Percentiles rank a stretch among this genome's conserved stretches.
Conservation (phyloP, 768 basidiomycete species). For the Tylopilus vinaceipallidus region DNA sequence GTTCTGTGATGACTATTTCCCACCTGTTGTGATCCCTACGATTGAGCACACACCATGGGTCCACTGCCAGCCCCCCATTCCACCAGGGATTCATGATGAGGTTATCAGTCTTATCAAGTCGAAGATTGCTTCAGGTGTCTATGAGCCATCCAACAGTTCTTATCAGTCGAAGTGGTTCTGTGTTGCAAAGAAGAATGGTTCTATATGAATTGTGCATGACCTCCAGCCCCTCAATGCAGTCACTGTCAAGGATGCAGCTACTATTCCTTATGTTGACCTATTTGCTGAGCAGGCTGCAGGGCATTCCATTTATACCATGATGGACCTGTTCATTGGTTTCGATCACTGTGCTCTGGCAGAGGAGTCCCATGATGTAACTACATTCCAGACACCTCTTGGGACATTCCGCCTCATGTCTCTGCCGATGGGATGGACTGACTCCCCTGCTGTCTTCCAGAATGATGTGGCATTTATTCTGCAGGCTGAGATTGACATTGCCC, state of each 20-base stretch:
- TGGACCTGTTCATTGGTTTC: neutral
- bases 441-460: constrained; percentile 39
- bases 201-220: constrained; percentile 21
- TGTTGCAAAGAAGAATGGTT: constrained; percentile 30
- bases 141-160: constrained; percentile 37
- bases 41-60: constrained; percentile 37
- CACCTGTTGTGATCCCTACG: constrained; percentile 32
- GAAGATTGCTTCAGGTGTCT: constrained; percentile 39
- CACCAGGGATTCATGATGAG: constrained; percentile 25
- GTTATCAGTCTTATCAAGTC: constrained; percentile 29
- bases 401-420: constrained; percentile 30
- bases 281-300: constrained; percentile 17
- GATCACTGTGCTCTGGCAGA: neutral
- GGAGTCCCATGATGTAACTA: constrained; percentile 37
- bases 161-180: constrained; percentile 43
- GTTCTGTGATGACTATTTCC: constrained; percentile 35
- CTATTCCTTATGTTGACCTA: constrained; percentile 11
- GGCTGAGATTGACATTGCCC: constrained; percentile 37
- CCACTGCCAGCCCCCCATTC: constrained; percentile 29
- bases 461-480: constrained; percentile 38
- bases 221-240: constrained; percentile 24
- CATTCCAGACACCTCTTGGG: constrained; percentile 42
- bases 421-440: constrained; percentile 45
- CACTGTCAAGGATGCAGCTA: constrained; percentile 8
- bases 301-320: neutral